Evolutionary conservation across 768 basidiomycete species (phyloP).

Genomic region (Collybia sordida): DNA sequence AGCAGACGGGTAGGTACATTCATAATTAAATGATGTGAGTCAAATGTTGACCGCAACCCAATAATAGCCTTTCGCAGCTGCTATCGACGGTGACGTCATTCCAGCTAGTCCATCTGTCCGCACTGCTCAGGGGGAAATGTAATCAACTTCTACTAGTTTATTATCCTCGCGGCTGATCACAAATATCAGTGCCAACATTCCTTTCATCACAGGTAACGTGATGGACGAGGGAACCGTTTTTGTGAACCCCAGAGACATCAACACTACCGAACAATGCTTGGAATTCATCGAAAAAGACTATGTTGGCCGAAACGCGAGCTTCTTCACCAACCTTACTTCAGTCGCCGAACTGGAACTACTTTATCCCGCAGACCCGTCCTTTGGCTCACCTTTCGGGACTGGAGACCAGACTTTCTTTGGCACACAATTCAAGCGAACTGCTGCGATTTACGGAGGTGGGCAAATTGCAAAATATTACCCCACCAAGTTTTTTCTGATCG

Average conservation of each 20-base stretch:
- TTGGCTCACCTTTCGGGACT: slow-evolving; percentile 43
- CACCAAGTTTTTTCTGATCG: too few relatives aligned
- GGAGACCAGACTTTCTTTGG: slow-evolving; percentile 37
- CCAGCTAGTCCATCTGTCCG: slow-evolving; percentile 17
- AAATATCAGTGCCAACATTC: slow-evolving; percentile 12
- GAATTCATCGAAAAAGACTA: slow-evolving; percentile 20
- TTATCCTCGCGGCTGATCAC: not conserved
- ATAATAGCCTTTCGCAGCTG: slow-evolving; percentile 15
- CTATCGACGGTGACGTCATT: slow-evolving; percentile 18
- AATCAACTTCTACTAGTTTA: not conserved
- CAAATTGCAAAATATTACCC: not conserved
- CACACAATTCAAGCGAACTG: slow-evolving; percentile 17
- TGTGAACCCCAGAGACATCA: slow-evolving; percentile 16
- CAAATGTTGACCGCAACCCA: not conserved
- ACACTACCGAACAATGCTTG: slow-evolving; percentile 12
- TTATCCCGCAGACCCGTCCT: slow-evolving; percentile 39
- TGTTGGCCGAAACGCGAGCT: slow-evolving; percentile 15
- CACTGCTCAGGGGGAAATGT: slow-evolving; percentile 18
- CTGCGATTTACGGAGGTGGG: slow-evolving; percentile 16
- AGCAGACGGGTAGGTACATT: slow-evolving; percentile 14
- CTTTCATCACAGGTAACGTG: slow-evolving; percentile 18
- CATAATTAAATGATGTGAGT: not conserved
- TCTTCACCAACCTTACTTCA: slow-evolving; percentile 18
- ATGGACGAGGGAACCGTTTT: slow-evolving; percentile 19
- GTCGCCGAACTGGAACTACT: slow-evolving; percentile 23